phyloP scores from a whole-genome alignment of 352 stramenopile species.

The Phytophthora ohioensis region DNA sequence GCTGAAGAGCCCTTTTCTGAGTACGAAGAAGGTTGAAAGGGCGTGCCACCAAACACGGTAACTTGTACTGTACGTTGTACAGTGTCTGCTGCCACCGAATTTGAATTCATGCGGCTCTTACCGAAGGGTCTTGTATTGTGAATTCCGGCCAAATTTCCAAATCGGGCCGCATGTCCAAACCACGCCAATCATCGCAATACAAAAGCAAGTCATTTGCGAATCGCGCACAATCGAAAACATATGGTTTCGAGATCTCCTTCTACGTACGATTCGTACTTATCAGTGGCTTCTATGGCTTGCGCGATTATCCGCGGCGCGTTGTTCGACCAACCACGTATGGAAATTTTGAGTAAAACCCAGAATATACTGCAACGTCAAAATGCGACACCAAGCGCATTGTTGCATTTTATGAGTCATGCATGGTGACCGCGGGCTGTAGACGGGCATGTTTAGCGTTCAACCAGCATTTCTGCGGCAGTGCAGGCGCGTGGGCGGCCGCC shows the following conservation, averaged over 20 bases:
- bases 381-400: not conserved
- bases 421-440: not conserved
- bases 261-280: no score
- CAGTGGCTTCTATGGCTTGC: no score
- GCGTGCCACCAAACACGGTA: constrained; percentile 17
- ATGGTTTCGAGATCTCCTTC: no score
- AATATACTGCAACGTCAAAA: no score
- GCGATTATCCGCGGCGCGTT: no score
- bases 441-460: constrained; percentile 2
- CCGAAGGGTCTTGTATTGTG: not conserved
- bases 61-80: not conserved
- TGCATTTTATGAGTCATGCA: not conserved
- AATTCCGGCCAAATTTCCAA: no score
- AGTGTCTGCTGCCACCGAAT: constrained; percentile 13
- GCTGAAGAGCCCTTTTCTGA: constrained; percentile 1
- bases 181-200: no score
- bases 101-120: not conserved
- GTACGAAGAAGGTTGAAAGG: constrained; percentile 15
- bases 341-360: no score
- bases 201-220: no score
- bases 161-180: no score
- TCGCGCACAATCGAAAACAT: no score
- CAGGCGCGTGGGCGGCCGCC: not conserved
- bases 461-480: not conserved
- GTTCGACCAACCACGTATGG: no score